Base-by-base conservation (phyloP, 2,329 filamentous ascomycete genomes). In the Huntiella decipiens region DNA sequence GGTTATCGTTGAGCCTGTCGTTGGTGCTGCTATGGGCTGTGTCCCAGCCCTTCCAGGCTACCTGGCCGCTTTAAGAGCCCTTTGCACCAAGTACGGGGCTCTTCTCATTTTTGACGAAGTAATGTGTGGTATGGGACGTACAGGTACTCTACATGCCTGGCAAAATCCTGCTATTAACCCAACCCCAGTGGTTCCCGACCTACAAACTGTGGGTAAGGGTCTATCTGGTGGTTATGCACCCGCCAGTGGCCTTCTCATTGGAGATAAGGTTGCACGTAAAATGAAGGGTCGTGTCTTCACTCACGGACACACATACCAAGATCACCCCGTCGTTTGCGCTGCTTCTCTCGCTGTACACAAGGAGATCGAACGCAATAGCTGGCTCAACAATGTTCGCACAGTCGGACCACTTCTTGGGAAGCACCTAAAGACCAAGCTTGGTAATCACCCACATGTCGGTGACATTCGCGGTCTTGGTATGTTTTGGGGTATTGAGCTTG, bases 41-140 rank as follows among this genome's bases (percentile, higher is more conserved):
- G 74, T 83, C 1, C 69, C 77, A 1, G 64, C 78, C 0, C 67
- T 78, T 0, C 62, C 65, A 0, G 81, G 80, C 0, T 91, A 91
- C 52, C 74, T 87, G 43, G 61, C 65, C 43, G 79, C 77, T 1
- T 73, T 88, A 59, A 71, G 71, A 54, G 62, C 63, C 2, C 64
- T 91, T 1, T 91, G 83, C 56, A 69, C 79, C 44, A 73, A 72
- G 50, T 67, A 88, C 54, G 82, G 79, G 0, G 74, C 78, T 0
- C 68, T 91, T 0, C 64, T 91, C n/a, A 78, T 88, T 39, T 61
- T 88, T 0, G 84, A 91, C 54, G 83, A 88, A 44, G 68, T 85
- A 38, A 83, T 86, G 79, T 78, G 72, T 41, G 77, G 77, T 2
- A 70, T 71, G 58, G 76, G 77, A 1, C 62, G 75, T 1, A 68